Evolutionary conservation across 1,284 basidiomycete species (phyloP).

Genomic region (Microbotryum scabiosae): DNA sequence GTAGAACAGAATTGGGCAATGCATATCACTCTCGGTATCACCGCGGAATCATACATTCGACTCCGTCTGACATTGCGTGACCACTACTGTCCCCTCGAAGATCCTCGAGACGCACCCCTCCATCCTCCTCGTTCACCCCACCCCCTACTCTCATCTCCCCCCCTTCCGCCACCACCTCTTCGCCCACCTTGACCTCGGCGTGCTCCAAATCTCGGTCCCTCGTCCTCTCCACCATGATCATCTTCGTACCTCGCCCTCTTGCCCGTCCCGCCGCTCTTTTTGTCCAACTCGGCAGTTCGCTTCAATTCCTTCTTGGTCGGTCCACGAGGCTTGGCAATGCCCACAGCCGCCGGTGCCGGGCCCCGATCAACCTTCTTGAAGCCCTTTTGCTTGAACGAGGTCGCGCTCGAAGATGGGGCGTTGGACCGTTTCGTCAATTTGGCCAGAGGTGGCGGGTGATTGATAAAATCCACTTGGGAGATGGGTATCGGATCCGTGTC

Average conservation of each 20-base stretch:
- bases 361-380: constrained; percentile 19
- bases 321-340: constrained; percentile 5
- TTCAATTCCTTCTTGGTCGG: constrained; percentile 25
- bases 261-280: constrained; percentile 12
- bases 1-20: no score
- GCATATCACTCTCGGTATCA: no score
- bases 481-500: constrained; percentile 24
- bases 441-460: constrained; percentile 1
- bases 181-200: background rate
- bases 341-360: constrained; percentile 11
- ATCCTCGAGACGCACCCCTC: background rate
- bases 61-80: no score
- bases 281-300: constrained; percentile 12
- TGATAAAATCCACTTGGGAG: constrained; percentile 5
- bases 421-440: background rate
- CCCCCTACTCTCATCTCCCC: background rate
- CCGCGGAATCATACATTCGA: no score
- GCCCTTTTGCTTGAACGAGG: constrained; percentile 25
- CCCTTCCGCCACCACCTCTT: constrained; percentile 1
- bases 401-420: constrained; percentile 8
- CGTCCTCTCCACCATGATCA: constrained; percentile 5
- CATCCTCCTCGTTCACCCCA: background rate
- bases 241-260: background rate
- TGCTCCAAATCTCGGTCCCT: constrained; percentile 6
- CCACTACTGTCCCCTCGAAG: background rate